Percentiles rank a stretch among this genome's conserved stretches.
Evolutionary conservation across 2,329 filamentous ascomycete genomes (phyloP).

Genomic region (Blastomyces percursus): DNA sequence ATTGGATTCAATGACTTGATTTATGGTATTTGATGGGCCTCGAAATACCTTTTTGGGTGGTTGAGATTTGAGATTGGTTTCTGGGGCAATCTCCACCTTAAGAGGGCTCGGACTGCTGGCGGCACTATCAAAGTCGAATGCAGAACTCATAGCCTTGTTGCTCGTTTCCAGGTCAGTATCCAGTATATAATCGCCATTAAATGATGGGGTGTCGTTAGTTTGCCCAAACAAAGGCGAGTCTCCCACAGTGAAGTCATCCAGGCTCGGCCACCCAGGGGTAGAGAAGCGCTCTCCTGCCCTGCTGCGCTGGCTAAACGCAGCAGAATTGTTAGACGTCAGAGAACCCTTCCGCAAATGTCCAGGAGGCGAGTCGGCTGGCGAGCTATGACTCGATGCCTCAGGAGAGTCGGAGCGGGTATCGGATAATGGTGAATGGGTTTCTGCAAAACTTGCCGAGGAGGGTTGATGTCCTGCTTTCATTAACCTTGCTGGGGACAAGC

Average conservation of each 20-base stretch:
- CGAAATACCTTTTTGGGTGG: conserved; percentile 20
- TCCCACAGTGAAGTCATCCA: conserved; percentile 26
- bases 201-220: conserved; percentile 25
- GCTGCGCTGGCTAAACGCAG: conserved; percentile 19
- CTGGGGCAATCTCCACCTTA: conserved; percentile 21
- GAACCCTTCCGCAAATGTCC: conserved; percentile 34
- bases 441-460: conserved; percentile 9
- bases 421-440: conserved; percentile 24
- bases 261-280: conserved; percentile 27
- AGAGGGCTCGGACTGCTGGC: conserved; percentile 37
- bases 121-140: conserved; percentile 40
- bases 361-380: conserved; percentile 33
- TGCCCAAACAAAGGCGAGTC: conserved; percentile 33
- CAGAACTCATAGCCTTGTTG: conserved; percentile 39
- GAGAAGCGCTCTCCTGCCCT: conserved; percentile 20
- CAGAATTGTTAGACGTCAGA: conserved; percentile 31
- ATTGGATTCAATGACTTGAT: conserved; percentile 15
- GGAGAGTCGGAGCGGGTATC: conserved; percentile 37
- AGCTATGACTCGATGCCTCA: conserved; percentile 34
- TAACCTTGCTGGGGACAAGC: conserved; percentile 22
- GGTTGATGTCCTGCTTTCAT: conserved; percentile 9
- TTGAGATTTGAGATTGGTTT: conserved; percentile 17
- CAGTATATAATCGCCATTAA: conserved; percentile 24
- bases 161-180: conserved; percentile 35
- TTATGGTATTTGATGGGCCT: conserved; percentile 19